Base-by-base conservation (phyloP, 371 early-diverging fungal species). In the Lichtheimia hyalospora region DNA sequence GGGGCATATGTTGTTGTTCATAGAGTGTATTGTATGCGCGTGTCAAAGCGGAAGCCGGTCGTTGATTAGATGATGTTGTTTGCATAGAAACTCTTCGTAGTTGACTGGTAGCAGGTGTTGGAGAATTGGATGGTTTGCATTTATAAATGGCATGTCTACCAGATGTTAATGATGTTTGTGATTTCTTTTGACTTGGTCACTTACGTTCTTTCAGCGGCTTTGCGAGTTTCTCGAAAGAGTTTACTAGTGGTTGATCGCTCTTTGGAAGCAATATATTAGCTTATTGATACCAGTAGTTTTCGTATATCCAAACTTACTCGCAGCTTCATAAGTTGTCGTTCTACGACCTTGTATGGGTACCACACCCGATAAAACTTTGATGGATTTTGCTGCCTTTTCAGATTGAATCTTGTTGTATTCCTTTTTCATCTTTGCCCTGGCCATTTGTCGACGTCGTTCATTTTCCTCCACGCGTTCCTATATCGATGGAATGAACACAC, bases 361-460 rank as follows among this genome's bases (percentile, higher is more conserved):
- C 39, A 57, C 51, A 12, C 74, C 71, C 40, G 66, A 62, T 14
- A 77, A 25, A 1, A 77, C 64, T 44, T 79, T 79, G 21, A 75
- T 75, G 4, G 79, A 79, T 48, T 64, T 60, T 1, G 74, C 71
- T 18, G 66, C 73, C 49, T 69, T 75, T 51, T 79, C 76, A 23
- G 66, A 64, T 41, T 74, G 69, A 10, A 75, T 61, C 43, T 72
- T 70, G 49, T 63, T 71, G 48, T 79, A 79, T 44, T 75, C 71
- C n/a, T 62, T 69, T 49, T 69, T 73, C 21, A 79, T 61, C 54
- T 74, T 73, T 49, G 71, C 63, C 42, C 72, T 71, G 23, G 71
- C 60, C 14, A 65, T 21, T 40, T 69, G 56, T n/a, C 64, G 63
- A 49, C 68, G 69, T 12, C 53, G 60, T 53, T 75, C 74, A 39